Percentiles rank a stretch among this genome's conserved stretches.
Conservation (phyloP, 331 rosid species). For the Malus hybrid region DNA sequence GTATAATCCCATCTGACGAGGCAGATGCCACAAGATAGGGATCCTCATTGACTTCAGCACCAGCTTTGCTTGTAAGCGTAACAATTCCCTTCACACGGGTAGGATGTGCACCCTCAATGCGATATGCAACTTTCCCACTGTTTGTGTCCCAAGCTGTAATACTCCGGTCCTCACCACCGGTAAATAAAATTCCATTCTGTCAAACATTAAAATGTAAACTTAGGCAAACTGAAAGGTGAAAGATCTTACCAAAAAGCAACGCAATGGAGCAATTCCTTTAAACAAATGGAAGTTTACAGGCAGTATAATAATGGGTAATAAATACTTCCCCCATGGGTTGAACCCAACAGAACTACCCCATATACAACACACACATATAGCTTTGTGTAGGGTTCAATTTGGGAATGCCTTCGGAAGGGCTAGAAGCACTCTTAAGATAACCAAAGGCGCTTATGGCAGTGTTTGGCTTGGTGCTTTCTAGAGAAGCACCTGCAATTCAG, state of each 20-base stretch:
- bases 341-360: too few relatives aligned
- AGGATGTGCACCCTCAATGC: constrained; percentile 68
- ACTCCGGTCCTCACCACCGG: constrained; percentile 76
- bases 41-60: constrained; percentile 44
- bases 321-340: too few relatives aligned
- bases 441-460: not conserved
- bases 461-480: too few relatives aligned
- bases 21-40: constrained; percentile 79
- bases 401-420: not conserved
- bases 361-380: too few relatives aligned
- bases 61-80: constrained; percentile 34
- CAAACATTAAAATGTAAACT: not conserved
- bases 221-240: not conserved
- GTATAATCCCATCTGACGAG: constrained; percentile 80
- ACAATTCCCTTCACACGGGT: constrained; percentile 84
- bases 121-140: constrained; percentile 66
- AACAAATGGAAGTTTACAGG: not conserved
- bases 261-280: not conserved
- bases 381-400: not conserved
- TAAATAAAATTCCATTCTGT: constrained; percentile 70
- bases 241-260: not conserved
- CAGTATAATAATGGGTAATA: not conserved
- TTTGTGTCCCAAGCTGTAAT: constrained; percentile 81
- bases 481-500: too few relatives aligned
- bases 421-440: not conserved